Percentiles rank a stretch among this genome's conserved stretches.
Conservation (phyloP, 2,329 filamentous ascomycete species). For the Apiospora kogelbergensis region DNA sequence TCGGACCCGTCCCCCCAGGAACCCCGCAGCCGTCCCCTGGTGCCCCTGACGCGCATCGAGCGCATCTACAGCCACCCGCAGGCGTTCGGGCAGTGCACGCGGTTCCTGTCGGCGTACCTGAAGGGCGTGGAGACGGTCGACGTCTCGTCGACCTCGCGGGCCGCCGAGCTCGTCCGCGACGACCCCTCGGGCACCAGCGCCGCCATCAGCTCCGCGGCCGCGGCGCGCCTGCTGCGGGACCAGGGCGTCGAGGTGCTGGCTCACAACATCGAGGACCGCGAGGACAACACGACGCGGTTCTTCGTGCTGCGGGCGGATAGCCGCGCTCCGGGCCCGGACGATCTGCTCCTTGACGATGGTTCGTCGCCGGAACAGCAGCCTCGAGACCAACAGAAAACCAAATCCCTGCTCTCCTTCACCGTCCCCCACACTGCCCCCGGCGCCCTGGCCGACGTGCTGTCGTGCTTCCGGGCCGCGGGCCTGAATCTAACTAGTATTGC, state of each 20-base stretch:
- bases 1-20: slow-evolving; percentile 43
- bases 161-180: slow-evolving; percentile 72
- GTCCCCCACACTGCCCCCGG: slow-evolving; percentile 76
- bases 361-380: slow-evolving; percentile 20
- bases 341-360: too few relatives aligned
- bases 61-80: slow-evolving; percentile 92
- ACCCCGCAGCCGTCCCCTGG: slow-evolving; percentile 47
- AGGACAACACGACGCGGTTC: slow-evolving; percentile 79
- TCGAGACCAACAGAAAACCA: slow-evolving; percentile 35
- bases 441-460: slow-evolving; percentile 77
- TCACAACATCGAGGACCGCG: slow-evolving; percentile 67
- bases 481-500: slow-evolving; percentile 92
- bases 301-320: slow-evolving; percentile 64
- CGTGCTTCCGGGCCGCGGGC: slow-evolving; percentile 70
- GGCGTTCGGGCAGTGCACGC: slow-evolving; percentile 87
- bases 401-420: slow-evolving; percentile 81
- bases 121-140: slow-evolving; percentile 78
- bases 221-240: slow-evolving; percentile 57
- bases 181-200: slow-evolving; percentile 61
- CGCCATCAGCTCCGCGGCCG: slow-evolving; percentile 76
- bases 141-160: slow-evolving; percentile 78
- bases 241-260: slow-evolving; percentile 70
- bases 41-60: slow-evolving; percentile 60
- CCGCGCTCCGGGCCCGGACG: background rate
- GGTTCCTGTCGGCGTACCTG: slow-evolving; percentile 70